phyloP scores from a whole-genome alignment of 768 basidiomycete species.

The Mycena latifolia region DNA sequence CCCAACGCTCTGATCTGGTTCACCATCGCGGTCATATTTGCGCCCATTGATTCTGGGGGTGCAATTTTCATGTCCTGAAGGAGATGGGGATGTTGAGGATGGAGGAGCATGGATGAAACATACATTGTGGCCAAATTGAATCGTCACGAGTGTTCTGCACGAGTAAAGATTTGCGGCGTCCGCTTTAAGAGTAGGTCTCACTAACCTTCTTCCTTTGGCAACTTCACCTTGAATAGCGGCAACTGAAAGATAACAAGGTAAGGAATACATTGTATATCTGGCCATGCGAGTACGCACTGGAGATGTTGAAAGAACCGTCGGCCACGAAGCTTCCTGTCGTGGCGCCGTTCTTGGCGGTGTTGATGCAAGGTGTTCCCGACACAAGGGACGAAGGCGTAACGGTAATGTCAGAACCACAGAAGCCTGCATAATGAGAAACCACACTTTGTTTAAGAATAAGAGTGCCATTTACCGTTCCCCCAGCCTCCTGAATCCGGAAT shows the following conservation, averaged over 20 bases:
- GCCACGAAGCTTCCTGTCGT: slow-evolving; percentile 57
- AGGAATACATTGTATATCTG: background rate
- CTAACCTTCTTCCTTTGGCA: slow-evolving; percentile 45
- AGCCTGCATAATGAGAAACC: slow-evolving; percentile 34
- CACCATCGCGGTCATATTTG: slow-evolving; percentile 55
- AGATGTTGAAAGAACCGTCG: slow-evolving; percentile 50
- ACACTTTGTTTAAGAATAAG: background rate
- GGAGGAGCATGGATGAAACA: background rate
- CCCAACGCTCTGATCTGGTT: slow-evolving; percentile 51
- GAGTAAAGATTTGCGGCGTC: background rate
- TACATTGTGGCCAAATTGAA: slow-evolving; percentile 56
- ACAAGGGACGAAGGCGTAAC: slow-evolving; percentile 48
- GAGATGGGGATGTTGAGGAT: background rate
- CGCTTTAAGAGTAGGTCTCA: background rate
- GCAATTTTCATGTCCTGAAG: slow-evolving; percentile 50
- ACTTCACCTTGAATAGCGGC: slow-evolving; percentile 49
- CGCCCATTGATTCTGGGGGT: slow-evolving; percentile 57
- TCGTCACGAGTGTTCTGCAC: slow-evolving; percentile 48
- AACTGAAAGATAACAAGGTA: slow-evolving; percentile 27
- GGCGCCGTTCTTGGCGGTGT: slow-evolving; percentile 55
- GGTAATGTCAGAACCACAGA: slow-evolving; percentile 50
- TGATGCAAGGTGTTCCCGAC: slow-evolving; percentile 51
- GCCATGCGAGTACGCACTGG: slow-evolving; percentile 31
- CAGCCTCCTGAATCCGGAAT: slow-evolving; percentile 46
- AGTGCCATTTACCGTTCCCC: slow-evolving; percentile 45